Percentiles rank a stretch among this genome's conserved stretches.
Conservation (phyloP, 75 land plant genomes). For the Sequoiadendron giganteum region DNA sequence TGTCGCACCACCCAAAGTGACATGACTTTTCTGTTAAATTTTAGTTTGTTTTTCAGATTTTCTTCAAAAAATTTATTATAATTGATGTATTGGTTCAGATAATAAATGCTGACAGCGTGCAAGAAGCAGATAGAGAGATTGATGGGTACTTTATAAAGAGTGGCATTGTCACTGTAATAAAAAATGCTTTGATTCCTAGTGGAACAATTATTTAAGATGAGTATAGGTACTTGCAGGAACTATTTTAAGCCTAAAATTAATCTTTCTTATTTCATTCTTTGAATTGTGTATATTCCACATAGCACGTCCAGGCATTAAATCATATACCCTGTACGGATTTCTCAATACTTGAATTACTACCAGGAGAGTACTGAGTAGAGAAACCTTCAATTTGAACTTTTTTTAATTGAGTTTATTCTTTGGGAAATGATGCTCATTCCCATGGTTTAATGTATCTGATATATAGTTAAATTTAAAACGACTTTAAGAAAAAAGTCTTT, state of each 20-base stretch:
- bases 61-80: not conserved
- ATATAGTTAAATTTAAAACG: too few species aligned
- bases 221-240: not conserved
- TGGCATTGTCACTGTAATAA: slow-evolving; percentile 73
- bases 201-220: slow-evolving; percentile 21
- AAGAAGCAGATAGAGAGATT: slow-evolving; percentile 69
- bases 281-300: not conserved
- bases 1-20: not conserved
- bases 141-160: slow-evolving; percentile 63
- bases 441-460: not conserved
- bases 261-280: not conserved
- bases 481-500: not conserved
- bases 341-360: not conserved
- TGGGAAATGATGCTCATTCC: too few species aligned
- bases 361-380: not conserved
- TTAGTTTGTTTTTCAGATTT: not conserved
- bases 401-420: too few species aligned
- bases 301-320: too few species aligned
- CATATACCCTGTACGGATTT: not conserved
- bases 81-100: slow-evolving; percentile 47
- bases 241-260: not conserved
- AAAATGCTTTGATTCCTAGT: slow-evolving; percentile 56
- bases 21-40: not conserved
- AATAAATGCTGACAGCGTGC: slow-evolving; percentile 69
- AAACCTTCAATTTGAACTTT: too few species aligned